phyloP scores from a whole-genome alignment of 768 basidiomycete genomes.

The Nidularia sp. region DNA sequence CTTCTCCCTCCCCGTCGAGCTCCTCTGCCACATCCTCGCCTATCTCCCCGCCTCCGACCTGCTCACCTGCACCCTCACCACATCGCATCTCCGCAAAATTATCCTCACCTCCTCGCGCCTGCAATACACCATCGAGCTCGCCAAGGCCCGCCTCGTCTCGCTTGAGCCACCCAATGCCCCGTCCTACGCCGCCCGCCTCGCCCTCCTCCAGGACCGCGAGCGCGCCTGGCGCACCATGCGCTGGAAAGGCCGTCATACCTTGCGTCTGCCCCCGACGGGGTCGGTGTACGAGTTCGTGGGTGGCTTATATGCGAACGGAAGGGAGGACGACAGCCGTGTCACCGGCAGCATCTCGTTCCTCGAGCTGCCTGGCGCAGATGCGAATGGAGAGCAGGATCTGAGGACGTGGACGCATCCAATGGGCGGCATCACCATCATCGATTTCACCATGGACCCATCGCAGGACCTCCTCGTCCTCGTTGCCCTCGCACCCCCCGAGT shows the following conservation, averaged over 20 bases:
- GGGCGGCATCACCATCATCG: constrained; percentile 38
- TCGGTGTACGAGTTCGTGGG: constrained; percentile 49
- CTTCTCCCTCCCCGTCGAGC: constrained; percentile 29
- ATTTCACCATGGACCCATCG: constrained; percentile 55
- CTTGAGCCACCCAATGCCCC: constrained; percentile 23
- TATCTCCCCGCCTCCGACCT: constrained; percentile 31
- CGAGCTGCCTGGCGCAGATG: constrained; percentile 34
- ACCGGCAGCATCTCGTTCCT: constrained; percentile 46
- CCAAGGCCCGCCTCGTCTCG: constrained; percentile 39
- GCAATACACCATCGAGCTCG: constrained; percentile 47
- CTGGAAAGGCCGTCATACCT: constrained; percentile 30
- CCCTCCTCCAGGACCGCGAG: constrained; percentile 36
- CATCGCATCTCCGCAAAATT: constrained; percentile 30
- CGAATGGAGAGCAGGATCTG: constrained; percentile 13
- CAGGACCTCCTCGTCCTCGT: constrained; percentile 53
- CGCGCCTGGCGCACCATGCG: constrained; percentile 41
- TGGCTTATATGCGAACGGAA: constrained; percentile 46
- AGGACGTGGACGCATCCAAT: constrained; percentile 41
- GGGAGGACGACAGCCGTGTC: constrained; percentile 35
- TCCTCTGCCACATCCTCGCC: constrained; percentile 29
- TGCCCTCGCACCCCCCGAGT: constrained; percentile 36
- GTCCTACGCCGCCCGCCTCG: constrained; percentile 36
- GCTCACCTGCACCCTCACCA: constrained; percentile 26
- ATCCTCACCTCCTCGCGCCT: constrained; percentile 39
- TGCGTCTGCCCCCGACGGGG: constrained; percentile 38